Conservation (phyloP, 805 yeast genomes). For the Yarrowia hollandica region DNA sequence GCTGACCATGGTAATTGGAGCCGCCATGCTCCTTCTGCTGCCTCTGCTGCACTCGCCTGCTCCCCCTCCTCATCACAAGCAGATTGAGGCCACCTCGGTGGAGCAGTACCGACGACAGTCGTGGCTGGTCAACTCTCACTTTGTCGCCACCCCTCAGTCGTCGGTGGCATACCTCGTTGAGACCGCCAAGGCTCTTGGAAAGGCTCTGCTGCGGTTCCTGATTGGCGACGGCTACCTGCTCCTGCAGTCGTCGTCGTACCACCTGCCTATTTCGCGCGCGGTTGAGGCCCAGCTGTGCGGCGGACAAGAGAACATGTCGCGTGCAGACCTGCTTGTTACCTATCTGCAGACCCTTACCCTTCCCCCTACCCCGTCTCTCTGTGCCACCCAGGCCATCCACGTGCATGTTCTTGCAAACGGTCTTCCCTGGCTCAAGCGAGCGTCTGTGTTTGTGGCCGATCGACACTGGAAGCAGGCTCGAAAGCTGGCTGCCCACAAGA, state of each 20-base stretch:
- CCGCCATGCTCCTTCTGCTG: conserved; percentile 37
- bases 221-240: conserved; percentile 37
- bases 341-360: conserved; percentile 37
- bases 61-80: conserved; percentile 28
- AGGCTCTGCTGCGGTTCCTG: conserved; percentile 34
- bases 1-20: conserved; percentile 37
- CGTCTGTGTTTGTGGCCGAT: conserved; percentile 30
- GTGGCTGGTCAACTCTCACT: conserved; percentile 38
- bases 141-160: conserved; percentile 34
- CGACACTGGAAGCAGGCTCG: conserved; percentile 39
- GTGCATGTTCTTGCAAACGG: conserved; percentile 36
- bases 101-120: conserved; percentile 25
- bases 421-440: conserved; percentile 30
- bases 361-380: conserved; percentile 36
- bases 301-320: conserved; percentile 40
- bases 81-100: conserved; percentile 11
- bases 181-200: conserved; percentile 30
- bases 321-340: conserved; percentile 36
- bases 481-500: conserved; percentile 30
- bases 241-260: conserved; percentile 25
- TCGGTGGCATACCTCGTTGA: conserved; percentile 23
- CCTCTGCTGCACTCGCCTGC: conserved; percentile 35
- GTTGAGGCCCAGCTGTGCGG: conserved; percentile 45
- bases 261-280: conserved; percentile 34
- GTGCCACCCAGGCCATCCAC: conserved; percentile 40